These are phyloP conservation scores for Isatis lusitanica DNA, from an alignment of 441 rosid species.

Conservation along the genomic window DNA sequence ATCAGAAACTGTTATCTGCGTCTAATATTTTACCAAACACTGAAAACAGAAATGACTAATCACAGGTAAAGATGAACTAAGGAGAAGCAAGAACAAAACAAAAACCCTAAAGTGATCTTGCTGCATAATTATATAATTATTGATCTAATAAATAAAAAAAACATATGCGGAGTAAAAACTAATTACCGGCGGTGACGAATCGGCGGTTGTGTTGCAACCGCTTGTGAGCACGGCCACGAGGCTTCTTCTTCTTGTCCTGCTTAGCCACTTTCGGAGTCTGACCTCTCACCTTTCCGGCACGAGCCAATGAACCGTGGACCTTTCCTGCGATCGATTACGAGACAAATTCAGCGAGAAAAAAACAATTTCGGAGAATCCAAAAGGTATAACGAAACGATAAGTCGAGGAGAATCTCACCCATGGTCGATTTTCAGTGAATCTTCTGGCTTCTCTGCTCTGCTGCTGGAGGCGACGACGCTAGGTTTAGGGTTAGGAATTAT, in stretches of 20 bases:
- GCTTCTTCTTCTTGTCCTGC: constrained; percentile 64
- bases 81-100: background rate
- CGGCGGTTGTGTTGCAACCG: constrained; percentile 53
- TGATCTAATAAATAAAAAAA: background rate
- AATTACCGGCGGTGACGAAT: constrained; percentile 53
- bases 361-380: too few species aligned
- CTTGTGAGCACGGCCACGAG: constrained; percentile 58
- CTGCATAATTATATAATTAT: too few species aligned
- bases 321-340: too few species aligned
- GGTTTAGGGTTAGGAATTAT: background rate
- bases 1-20: background rate
- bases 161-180: background rate
- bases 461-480: background rate
- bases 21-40: too few species aligned
- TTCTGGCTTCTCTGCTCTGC: constrained; percentile 8
- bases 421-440: background rate
- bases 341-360: too few species aligned
- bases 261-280: constrained; percentile 59
- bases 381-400: too few species aligned
- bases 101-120: background rate
- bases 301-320: constrained; percentile 65
- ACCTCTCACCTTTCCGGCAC: constrained; percentile 65
- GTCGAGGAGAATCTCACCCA: constrained; percentile 11
- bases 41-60: background rate
- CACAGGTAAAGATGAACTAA: background rate